Evolutionary conservation across 2,329 filamentous ascomycete genomes (phyloP), one percentile per base, ranked within the genome.

Genomic region (Hymenoscyphus albidus): DNA sequence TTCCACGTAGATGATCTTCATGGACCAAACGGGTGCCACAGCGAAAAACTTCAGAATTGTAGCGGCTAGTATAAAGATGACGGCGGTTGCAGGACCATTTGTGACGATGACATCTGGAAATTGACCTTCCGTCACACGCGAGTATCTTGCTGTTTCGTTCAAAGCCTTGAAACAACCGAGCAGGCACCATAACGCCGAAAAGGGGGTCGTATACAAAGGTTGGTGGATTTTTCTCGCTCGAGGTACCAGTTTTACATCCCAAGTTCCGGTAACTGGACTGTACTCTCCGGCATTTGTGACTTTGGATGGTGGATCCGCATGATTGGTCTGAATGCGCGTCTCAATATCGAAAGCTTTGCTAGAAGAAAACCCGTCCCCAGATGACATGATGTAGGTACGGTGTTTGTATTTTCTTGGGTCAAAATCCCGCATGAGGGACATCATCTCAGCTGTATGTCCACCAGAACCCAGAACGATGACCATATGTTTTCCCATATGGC

Each of bases 391-490:
- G 76, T 96, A 99, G 35, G 92, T 94, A 32, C 95, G 85, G 71
- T 91, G 88, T 78, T 88, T 78, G 73, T 77, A 75, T 62, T 75
- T 56, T 68, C 80, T 81, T 48, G 78, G 77, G 64, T 80, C 81
- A 73, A 84, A 85, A 69, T 83, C 84, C 70, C 81, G 80, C 71
- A 99, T 85, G 80, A 97, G 90, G 73, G 89, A 87, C 68, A 97
- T 82, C 90, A 99, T 96, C 78, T 99, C 95, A 58, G 92, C 88
- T 0, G 95, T 97, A 78, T 99, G 95, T 0, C 95, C 95, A 39
- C 95, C 95, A 2, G 91, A 96, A 61, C 95, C 95, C 31, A 98
- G 88, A 32, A 98, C 88, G 68, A 96, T 85, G 39, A 96, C 81
- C 62, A 93, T 80, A 76, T 93, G 87, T 6, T 81, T 80, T 51